These are phyloP conservation scores for Nectriaceae sp. DNA, from an alignment of 2,329 filamentous ascomycete species.

Conservation along the genomic window DNA sequence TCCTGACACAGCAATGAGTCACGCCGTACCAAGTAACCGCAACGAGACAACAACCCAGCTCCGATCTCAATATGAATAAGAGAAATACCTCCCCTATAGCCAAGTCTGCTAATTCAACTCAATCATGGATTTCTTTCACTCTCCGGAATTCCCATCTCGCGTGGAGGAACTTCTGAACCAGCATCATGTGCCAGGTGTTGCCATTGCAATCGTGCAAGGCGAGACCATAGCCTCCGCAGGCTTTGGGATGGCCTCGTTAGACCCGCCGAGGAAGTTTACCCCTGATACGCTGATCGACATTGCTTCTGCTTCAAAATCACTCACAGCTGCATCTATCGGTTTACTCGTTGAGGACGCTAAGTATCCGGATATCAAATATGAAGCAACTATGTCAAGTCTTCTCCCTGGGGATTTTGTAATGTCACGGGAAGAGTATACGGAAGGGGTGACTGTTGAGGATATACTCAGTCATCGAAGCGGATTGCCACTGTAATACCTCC, in stretches of 20 bases:
- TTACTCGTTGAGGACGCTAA: conserved; percentile 24
- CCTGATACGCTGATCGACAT: conserved; percentile 31
- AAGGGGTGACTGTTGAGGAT: conserved; percentile 25
- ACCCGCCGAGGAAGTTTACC: conserved; percentile 17
- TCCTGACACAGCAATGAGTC: too few relatives aligned
- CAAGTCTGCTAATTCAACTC: too few relatives aligned
- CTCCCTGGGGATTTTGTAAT: conserved; percentile 30
- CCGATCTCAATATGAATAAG: too few relatives aligned
- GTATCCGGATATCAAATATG: conserved; percentile 24
- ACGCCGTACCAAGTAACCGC: too few relatives aligned
- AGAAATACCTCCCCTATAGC: too few relatives aligned
- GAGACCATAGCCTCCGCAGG: conserved; percentile 20
- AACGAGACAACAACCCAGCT: too few relatives aligned
- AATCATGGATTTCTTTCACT: conserved; percentile 21
- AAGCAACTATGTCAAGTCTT: conserved; percentile 24
- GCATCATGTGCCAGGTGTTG: conserved; percentile 25
- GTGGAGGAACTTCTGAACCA: conserved; percentile 18
- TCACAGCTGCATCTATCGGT: conserved; percentile 28
- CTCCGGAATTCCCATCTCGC: conserved; percentile 14
- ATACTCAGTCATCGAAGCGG: conserved; percentile 28
- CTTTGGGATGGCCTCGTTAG: conserved; percentile 22
- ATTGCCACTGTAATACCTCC: conserved; percentile 10
- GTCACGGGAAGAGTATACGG: conserved; percentile 17
- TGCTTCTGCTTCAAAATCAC: conserved; percentile 28
- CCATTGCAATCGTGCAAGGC: conserved; percentile 22